Conservation (phyloP, 2,329 filamentous ascomycete genomes). For the Fusarium dimerum region DNA sequence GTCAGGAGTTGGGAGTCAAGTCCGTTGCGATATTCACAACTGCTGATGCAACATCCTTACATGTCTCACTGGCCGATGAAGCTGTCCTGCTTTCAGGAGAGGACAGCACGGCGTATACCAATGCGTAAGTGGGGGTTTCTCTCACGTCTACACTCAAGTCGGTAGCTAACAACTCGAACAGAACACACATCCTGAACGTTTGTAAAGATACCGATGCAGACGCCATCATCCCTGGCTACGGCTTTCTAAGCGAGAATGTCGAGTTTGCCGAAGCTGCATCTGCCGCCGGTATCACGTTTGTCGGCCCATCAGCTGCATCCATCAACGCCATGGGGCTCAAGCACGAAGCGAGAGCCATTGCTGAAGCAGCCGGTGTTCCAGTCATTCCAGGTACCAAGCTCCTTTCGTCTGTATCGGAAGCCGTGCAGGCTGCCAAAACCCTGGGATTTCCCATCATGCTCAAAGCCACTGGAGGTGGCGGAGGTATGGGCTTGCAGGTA, state of each 20-base stretch:
- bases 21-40: slow-evolving; percentile 57
- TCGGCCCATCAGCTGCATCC: slow-evolving; percentile 54
- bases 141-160: neutral
- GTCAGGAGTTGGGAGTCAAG: slow-evolving; percentile 49
- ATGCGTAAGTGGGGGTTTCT: slow-evolving; percentile 27
- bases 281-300: slow-evolving; percentile 56
- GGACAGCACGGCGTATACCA: slow-evolving; percentile 30
- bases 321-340: slow-evolving; percentile 57
- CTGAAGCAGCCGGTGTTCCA: slow-evolving; percentile 46
- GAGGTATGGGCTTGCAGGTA: slow-evolving; percentile 64
- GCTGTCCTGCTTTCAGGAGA: slow-evolving; percentile 50
- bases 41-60: slow-evolving; percentile 52
- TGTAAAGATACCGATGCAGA: slow-evolving; percentile 47
- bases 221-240: slow-evolving; percentile 49
- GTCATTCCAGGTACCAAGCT: slow-evolving; percentile 39
- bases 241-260: slow-evolving; percentile 32
- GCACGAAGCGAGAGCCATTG: slow-evolving; percentile 54
- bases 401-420: slow-evolving; percentile 43
- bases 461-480: slow-evolving; percentile 63
- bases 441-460: slow-evolving; percentile 45
- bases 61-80: slow-evolving; percentile 46
- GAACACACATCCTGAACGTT: slow-evolving; percentile 30
- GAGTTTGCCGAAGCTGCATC: slow-evolving; percentile 56
- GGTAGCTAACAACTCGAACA: slow-evolving; percentile 1
- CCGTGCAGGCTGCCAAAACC: slow-evolving; percentile 45